Conservation (phyloP, 163 green algal genomes). For the Chlamydomonas reinhardtii region DNA sequence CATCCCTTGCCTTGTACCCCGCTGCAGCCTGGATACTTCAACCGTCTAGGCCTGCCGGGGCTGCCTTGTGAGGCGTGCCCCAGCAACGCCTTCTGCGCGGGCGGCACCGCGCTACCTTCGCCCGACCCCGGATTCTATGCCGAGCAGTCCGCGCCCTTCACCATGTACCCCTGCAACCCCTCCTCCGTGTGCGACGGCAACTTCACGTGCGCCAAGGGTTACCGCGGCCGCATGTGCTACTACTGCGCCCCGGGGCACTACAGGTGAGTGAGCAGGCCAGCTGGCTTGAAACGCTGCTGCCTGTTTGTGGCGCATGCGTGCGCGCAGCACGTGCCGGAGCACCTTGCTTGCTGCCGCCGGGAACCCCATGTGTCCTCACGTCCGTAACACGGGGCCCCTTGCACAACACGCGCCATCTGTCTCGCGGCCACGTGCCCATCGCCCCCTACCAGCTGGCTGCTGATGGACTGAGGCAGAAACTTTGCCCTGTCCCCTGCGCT, state of each 20-base stretch:
- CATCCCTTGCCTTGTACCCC: not conserved
- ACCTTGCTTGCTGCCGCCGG: no score
- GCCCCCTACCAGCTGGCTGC: no score
- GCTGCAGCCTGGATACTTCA: conserved; percentile 36
- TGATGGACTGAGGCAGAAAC: no score
- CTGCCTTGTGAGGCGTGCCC: conserved; percentile 49
- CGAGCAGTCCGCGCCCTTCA: conserved; percentile 27
- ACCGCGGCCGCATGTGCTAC: conserved; percentile 50
- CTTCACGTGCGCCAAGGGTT: conserved; percentile 47
- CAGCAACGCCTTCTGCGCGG: conserved; percentile 31
- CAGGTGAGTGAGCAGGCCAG: conserved; percentile 14
- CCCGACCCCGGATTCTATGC: conserved; percentile 42
- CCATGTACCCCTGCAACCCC: conserved; percentile 59
- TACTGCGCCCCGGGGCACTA: conserved; percentile 6
- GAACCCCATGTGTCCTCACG: no score
- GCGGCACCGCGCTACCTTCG: not conserved
- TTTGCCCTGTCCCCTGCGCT: no score
- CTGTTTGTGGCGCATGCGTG: no score
- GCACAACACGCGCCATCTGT: no score
- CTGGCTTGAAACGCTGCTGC: no score
- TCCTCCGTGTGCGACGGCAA: conserved; percentile 32
- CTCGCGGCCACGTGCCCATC: no score
- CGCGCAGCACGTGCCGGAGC: no score
- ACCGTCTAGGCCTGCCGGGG: not conserved
- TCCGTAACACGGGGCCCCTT: no score